Percentiles rank a stretch among this genome's conserved stretches.
Conservation (phyloP, 129 eudicot species). For the Escallonia herrerae region DNA sequence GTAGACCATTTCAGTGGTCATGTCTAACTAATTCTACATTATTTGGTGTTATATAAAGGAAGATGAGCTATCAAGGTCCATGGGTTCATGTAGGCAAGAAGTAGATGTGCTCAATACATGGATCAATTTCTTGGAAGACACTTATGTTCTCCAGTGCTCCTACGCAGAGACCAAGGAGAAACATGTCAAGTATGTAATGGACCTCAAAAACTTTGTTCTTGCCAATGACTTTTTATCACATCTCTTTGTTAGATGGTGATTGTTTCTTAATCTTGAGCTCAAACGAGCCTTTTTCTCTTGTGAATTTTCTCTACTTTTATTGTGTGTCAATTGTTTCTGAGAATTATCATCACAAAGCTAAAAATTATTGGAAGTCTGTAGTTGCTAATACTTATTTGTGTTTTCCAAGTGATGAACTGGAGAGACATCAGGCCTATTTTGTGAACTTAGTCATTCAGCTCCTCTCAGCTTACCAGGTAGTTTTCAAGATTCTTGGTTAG, state of each 20-base stretch:
- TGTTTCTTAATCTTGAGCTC: not conserved
- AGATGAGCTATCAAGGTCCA: constrained; percentile 72
- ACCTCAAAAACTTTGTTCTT: not conserved
- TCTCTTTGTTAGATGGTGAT: not conserved
- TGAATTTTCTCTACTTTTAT: not conserved
- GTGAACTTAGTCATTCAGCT: constrained; percentile 64
- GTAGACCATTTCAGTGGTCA: constrained; percentile 4
- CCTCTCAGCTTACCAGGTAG: constrained; percentile 75
- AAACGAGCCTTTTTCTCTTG: not conserved
- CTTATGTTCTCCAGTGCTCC: constrained; percentile 82
- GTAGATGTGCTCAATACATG: constrained; percentile 77
- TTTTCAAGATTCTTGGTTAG: not conserved
- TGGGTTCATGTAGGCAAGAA: constrained; percentile 73
- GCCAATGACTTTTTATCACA: not conserved
- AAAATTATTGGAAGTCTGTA: not conserved
- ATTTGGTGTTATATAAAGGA: constrained; percentile 40
- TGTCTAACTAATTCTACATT: not conserved
- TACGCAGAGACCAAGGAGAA: constrained; percentile 68
- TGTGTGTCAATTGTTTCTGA: not conserved
- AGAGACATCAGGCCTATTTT: constrained; percentile 71
- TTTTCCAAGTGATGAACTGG: constrained; percentile 65
- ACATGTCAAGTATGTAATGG: constrained; percentile 50
- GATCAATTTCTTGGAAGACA: constrained; percentile 94
- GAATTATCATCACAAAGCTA: not conserved
- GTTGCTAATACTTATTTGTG: constrained; percentile 13